phyloP scores from a whole-genome alignment of 2,329 filamentous ascomycete genomes.

The Alternaria arborescens region DNA sequence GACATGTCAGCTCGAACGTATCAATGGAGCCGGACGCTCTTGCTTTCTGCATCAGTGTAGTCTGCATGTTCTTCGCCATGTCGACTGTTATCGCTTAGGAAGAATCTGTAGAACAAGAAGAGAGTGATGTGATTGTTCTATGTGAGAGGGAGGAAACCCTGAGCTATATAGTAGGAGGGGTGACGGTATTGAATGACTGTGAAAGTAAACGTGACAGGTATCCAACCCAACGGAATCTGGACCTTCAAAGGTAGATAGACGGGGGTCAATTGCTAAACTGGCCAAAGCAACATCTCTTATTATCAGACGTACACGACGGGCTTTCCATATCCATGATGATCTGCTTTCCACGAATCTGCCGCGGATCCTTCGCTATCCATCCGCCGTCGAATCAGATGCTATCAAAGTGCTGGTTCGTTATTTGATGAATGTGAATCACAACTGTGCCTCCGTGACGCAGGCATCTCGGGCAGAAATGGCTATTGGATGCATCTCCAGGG shows the following conservation, averaged over 20 bases:
- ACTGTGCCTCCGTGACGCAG: background rate
- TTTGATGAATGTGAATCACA: background rate
- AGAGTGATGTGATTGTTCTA: no score
- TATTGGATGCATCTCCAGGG: background rate
- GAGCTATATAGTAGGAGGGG: no score
- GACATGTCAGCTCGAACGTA: constrained; percentile 9
- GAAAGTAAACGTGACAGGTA: no score
- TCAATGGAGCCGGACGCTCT: constrained; percentile 17
- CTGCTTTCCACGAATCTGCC: background rate
- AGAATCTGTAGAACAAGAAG: background rate
- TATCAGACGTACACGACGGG: background rate
- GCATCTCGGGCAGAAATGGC: background rate
- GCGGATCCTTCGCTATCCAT: background rate
- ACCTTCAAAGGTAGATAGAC: background rate
- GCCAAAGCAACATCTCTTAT: background rate
- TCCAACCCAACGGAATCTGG: background rate
- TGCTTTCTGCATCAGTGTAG: constrained; percentile 18
- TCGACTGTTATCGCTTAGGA: background rate
- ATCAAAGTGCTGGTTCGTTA: background rate
- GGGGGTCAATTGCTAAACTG: background rate
- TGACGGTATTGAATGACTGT: no score
- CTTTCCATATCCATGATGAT: background rate
- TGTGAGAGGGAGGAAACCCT: no score
- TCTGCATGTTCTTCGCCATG: constrained; percentile 14
- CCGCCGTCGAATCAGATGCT: background rate